Conservation (phyloP, 352 stramenopile species). For the Globisporangium parvum region DNA sequence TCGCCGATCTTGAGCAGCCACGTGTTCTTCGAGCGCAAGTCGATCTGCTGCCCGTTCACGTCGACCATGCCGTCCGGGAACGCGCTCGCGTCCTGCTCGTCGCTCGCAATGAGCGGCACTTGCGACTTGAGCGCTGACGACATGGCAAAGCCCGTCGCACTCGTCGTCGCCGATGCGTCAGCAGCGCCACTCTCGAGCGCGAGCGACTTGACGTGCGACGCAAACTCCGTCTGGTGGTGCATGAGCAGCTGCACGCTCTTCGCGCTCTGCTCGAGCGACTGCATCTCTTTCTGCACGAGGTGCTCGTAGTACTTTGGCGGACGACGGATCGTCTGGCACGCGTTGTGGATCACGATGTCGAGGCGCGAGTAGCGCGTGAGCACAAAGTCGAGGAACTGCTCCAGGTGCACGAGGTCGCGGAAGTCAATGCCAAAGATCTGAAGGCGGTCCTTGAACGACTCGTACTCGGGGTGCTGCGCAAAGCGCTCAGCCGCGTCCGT, state of each 20-base stretch:
- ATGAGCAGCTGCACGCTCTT: constrained; percentile 61
- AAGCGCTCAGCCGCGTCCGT: constrained; percentile 90
- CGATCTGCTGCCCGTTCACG: constrained; percentile 95
- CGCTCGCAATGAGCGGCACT: constrained; percentile 67
- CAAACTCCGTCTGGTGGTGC: constrained; percentile 77
- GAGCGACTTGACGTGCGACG: constrained; percentile 56
- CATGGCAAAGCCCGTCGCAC: constrained; percentile 32
- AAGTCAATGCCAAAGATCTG: constrained; percentile 96
- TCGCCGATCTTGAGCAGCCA: constrained; percentile 95
- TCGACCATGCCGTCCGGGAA: constrained; percentile 86
- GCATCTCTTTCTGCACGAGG: constrained; percentile 80
- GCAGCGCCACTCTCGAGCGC: constrained; percentile 23
- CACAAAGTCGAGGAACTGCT: constrained; percentile 91
- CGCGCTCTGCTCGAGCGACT: constrained; percentile 43
- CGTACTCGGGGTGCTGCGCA: constrained; percentile 89
- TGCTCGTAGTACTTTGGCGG: constrained; percentile 93
- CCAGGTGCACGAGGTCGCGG: constrained; percentile 92
- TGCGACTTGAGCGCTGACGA: constrained; percentile 83
- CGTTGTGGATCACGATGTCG: constrained; percentile 97
- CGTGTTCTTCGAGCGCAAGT: constrained; percentile 92
- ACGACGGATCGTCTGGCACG: constrained; percentile 95
- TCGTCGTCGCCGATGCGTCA: constrained; percentile 11
- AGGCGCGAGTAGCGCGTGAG: constrained; percentile 82
- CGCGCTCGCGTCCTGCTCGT: constrained; percentile 43
- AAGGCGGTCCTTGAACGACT: constrained; percentile 90